These are phyloP conservation scores for Trametes punicea DNA, from an alignment of 768 basidiomycete species.

Conservation along the genomic window DNA sequence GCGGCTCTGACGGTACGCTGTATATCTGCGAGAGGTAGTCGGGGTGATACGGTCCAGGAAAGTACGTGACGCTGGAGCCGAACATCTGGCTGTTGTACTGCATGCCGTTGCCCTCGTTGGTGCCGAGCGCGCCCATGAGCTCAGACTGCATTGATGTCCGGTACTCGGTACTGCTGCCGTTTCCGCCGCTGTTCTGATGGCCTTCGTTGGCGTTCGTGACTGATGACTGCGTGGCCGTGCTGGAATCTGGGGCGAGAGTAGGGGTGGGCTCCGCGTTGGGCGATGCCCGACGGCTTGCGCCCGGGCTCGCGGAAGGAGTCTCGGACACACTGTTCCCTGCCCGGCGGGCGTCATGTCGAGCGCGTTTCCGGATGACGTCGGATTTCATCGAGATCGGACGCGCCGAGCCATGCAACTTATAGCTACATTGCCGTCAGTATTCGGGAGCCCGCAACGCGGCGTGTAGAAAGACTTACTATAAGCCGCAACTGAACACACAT, in stretches of 20 bases:
- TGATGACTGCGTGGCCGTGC: conserved; percentile 48
- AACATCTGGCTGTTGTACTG: conserved; percentile 26
- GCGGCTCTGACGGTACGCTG: conserved; percentile 43
- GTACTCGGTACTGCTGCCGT: conserved; percentile 32
- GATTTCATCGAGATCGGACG: conserved; percentile 91
- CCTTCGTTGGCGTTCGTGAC: conserved; percentile 31
- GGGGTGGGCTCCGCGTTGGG: conserved; percentile 56
- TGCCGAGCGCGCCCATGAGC: conserved; percentile 45
- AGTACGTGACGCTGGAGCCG: conserved; percentile 39
- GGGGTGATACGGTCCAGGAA: conserved; percentile 73
- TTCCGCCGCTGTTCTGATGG: conserved; percentile 33
- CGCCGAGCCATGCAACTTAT: conserved; percentile 81
- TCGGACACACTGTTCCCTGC: conserved; percentile 49
- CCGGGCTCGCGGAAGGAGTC: conserved; percentile 74
- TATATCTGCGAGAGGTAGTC: conserved; percentile 61
- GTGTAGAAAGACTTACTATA: conserved; percentile 51
- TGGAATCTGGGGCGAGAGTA: conserved; percentile 64
- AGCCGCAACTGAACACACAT: conserved; percentile 54
- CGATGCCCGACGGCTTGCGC: conserved; percentile 69
- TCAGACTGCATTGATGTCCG: conserved; percentile 45
- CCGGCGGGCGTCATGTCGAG: conserved; percentile 74
- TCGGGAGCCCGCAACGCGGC: background rate
- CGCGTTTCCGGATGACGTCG: conserved; percentile 84
- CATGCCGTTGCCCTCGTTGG: conserved; percentile 20
- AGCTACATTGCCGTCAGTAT: conserved; percentile 35